These are phyloP conservation scores for Starmerella asiatica DNA, from an alignment of 805 yeast genomes.

Conservation along the genomic window DNA sequence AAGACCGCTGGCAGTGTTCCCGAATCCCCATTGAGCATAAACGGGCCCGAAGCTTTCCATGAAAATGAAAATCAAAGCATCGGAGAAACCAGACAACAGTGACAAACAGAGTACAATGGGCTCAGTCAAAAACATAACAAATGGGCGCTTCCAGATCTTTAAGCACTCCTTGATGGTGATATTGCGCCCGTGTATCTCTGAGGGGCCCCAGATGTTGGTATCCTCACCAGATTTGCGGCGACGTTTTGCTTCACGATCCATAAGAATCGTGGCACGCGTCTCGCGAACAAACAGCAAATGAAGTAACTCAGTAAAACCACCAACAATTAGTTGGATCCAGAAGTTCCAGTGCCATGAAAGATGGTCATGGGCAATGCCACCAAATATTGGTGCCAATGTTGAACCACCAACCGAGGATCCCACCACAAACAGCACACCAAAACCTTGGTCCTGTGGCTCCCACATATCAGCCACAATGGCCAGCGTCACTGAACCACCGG, in stretches of 20 bases:
- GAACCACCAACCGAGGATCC: conserved; percentile 42
- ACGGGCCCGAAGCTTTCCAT: conserved; percentile 29
- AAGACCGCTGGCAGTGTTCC: conserved; percentile 24
- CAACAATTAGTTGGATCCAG: conserved; percentile 42
- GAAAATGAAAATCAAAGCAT: conserved; percentile 31
- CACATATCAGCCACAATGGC: conserved; percentile 54
- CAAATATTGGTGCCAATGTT: conserved; percentile 32
- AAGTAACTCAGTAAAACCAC: conserved; percentile 33
- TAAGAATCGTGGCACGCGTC: conserved; percentile 28
- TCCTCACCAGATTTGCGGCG: conserved; percentile 28
- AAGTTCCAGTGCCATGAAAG: conserved; percentile 53
- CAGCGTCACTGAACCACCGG: conserved; percentile 43
- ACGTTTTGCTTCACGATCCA: conserved; percentile 30
- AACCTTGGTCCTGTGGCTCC: conserved; percentile 32
- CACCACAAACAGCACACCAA: conserved; percentile 37
- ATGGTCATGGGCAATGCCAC: conserved; percentile 43
- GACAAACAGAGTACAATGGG: conserved; percentile 31
- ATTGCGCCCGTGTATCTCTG: conserved; percentile 22
- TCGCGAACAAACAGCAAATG: conserved; percentile 30
- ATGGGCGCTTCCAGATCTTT: conserved; percentile 28
- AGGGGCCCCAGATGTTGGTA: conserved; percentile 30
- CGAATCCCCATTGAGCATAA: conserved; percentile 28
- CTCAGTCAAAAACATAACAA: conserved; percentile 30
- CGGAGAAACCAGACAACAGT: conserved; percentile 30
- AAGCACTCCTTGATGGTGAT: conserved; percentile 1